These are phyloP conservation scores for Metschnikowia henanensis DNA, from an alignment of 805 yeast species.

Conservation along the genomic window DNA sequence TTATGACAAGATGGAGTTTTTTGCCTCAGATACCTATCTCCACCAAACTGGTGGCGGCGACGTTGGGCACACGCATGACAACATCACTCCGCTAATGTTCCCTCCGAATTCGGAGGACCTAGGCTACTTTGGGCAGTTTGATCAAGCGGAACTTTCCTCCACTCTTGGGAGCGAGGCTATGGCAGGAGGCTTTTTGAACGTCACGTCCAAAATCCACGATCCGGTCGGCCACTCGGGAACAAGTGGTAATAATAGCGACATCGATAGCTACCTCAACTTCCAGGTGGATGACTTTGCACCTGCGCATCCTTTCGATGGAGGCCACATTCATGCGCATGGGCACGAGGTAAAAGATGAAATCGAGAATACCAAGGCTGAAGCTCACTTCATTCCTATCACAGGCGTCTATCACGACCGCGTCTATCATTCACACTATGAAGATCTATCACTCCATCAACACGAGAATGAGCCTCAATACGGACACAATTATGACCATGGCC, in stretches of 20 bases:
- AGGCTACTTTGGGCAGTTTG: constrained; percentile 19
- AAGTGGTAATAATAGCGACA: constrained; percentile 10
- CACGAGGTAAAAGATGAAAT: constrained; percentile 1
- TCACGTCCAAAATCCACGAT: constrained; percentile 5
- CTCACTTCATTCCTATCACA: constrained; percentile 12
- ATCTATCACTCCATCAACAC: not conserved
- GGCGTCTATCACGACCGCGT: not conserved
- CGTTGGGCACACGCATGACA: constrained; percentile 10
- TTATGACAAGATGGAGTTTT: constrained; percentile 6
- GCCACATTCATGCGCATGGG: not conserved
- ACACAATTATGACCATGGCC: not conserved
- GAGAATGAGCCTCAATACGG: not conserved
- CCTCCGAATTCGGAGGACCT: constrained; percentile 17
- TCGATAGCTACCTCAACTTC: constrained; percentile 10
- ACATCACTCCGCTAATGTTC: constrained; percentile 18
- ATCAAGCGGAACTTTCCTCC: constrained; percentile 2
- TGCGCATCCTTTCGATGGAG: constrained; percentile 2
- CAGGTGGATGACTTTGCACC: constrained; percentile 9
- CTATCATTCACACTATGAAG: not conserved
- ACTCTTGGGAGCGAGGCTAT: not conserved
- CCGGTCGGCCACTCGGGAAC: constrained; percentile 8
- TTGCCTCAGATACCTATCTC: constrained; percentile 9
- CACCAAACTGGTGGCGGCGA: constrained; percentile 11
- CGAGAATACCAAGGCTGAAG: constrained; percentile 10
- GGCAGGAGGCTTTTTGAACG: constrained; percentile 13